Evolutionary conservation across 768 basidiomycete species (phyloP), one percentile per base, ranked within the genome.

Genomic region (Pulveroboletus frians): DNA sequence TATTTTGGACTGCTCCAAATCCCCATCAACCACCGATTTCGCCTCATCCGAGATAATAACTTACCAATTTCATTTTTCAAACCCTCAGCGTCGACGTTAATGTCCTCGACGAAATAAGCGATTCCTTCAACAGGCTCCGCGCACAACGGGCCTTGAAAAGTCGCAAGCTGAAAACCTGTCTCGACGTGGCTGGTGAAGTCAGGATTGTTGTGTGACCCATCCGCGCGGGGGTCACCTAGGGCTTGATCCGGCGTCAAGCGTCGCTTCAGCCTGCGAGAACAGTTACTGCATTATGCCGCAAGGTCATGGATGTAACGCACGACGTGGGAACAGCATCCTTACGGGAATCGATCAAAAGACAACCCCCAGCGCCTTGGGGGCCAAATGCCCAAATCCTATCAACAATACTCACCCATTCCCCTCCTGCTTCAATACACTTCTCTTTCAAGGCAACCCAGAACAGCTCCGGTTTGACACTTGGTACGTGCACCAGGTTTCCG

Each of bases 71-170:
- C 86, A 55, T 76, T 82, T 51, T 77, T 76, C 34, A 91, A 65
- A 21, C 72, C 73, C 36, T 76, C 77, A 42, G 60, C 60, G 56
- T 92, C 80, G 18, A 91, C 72, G 13, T 78, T 74, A 3, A 97
- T 70, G 23, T 71, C 73, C 63, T 97, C 93, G 1, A 97, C 78
- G 52, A 95, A 89, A 70, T 86, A 98, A 0, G 84, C 91, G 72
- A 99, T 72, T 0, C 95, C 95, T 56, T 94, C 86, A 8, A 97
- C 82, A 2, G 96, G 96, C 66, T 99, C 96, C 7, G 85, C 87
- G 57, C 96, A 98, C 17, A 99, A 69, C 11, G 96, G 95, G 0
- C 96, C 96, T 68, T 94, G 92, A 65, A 92, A 87, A 2, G 86
- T 87, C 1, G 92, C 94, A 40, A 98, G 78, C 69, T 96, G 94